These are phyloP conservation scores for Mycena galericulata DNA, from an alignment of 768 basidiomycete genomes.

Conservation along the genomic window DNA sequence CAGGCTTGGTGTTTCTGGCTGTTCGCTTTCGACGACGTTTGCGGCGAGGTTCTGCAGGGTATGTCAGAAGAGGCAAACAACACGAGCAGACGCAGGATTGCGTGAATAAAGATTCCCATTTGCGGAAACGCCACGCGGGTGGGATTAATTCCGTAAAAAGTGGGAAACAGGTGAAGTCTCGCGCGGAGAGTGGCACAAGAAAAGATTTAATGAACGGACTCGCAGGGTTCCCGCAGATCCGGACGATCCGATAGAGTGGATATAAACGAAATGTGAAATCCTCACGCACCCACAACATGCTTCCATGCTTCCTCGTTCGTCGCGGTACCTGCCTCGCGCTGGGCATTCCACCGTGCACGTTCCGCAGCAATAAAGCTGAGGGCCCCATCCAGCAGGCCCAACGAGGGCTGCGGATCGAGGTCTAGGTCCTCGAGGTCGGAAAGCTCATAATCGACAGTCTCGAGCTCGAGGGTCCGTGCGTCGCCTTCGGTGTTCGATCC, in stretches of 20 bases:
- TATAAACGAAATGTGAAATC: constrained; percentile 35
- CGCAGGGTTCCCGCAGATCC: constrained; percentile 14
- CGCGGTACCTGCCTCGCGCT: constrained; percentile 48
- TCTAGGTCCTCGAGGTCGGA: constrained; percentile 43
- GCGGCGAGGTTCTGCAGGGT: constrained; percentile 45
- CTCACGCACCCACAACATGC: constrained; percentile 54
- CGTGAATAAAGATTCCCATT: background rate
- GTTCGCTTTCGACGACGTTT: constrained; percentile 54
- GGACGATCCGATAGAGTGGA: background rate
- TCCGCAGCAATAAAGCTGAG: constrained; percentile 83
- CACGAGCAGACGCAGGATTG: background rate
- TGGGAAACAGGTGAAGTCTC: too few species aligned
- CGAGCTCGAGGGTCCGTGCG: constrained; percentile 26
- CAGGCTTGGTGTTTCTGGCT: constrained; percentile 29
- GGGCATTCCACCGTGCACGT: constrained; percentile 68
- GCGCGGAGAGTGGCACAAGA: too few species aligned
- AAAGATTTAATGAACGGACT: too few species aligned
- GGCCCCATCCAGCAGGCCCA: constrained; percentile 80
- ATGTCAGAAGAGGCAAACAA: constrained; percentile 10
- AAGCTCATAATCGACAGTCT: constrained; percentile 34
- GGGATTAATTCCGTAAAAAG: constrained; percentile 14
- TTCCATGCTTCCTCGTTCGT: constrained; percentile 47
- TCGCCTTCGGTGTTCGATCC: constrained; percentile 39
- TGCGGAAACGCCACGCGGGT: constrained; percentile 11
- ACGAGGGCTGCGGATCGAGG: constrained; percentile 63